Evolutionary conservation across 805 yeast species (phyloP), one percentile per base, ranked within the genome.

Genomic region (Saitoella complicata): DNA sequence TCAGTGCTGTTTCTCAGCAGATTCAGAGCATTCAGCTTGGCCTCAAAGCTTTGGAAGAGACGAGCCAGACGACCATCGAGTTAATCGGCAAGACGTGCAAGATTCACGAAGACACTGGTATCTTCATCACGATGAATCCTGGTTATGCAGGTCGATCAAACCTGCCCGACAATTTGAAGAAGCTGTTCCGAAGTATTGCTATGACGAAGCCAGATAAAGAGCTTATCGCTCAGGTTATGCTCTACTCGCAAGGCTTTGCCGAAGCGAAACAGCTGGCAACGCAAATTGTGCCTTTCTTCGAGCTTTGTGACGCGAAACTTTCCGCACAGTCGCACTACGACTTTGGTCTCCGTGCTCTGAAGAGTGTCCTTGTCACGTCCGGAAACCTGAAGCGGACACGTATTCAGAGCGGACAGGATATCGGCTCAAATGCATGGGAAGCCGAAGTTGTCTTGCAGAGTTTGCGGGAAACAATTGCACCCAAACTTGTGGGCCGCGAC

Each of bases 101-200:
- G 7, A 47, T 79, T 1, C 54, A 69, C 42, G 56, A 61, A 2
- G 69, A 70, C 31, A 69, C 82, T 0, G 94, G 93, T 0, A 64
- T 88, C 0, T 87, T 87, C 57, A 76, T 88, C 1, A 88, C 97
- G 0, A 80, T 86, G 81, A 88, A 88, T 55, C 96, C 95, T 1
- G 78, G 71, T 0, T 88, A 88, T 55, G 75, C 75, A 8, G 97
- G 96, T 0, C 73, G 97, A 58, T 72, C 83, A 3, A 69, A 69
- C 29, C 62, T 88, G 8, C 97, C 97, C 0, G 94, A 87, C 46
- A 88, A 87, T 55, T 64, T 88, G 61, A 80, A 80, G 56, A 80
- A 75, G 54, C 69, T 79, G 33, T 88, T 87, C 60, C 65, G 94
- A 45, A 73, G 78, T 8, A 77, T 84, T 53, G 72, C 86, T 0